phyloP scores from a whole-genome alignment of 306 rosid genomes.

The Nissolia schottii region DNA sequence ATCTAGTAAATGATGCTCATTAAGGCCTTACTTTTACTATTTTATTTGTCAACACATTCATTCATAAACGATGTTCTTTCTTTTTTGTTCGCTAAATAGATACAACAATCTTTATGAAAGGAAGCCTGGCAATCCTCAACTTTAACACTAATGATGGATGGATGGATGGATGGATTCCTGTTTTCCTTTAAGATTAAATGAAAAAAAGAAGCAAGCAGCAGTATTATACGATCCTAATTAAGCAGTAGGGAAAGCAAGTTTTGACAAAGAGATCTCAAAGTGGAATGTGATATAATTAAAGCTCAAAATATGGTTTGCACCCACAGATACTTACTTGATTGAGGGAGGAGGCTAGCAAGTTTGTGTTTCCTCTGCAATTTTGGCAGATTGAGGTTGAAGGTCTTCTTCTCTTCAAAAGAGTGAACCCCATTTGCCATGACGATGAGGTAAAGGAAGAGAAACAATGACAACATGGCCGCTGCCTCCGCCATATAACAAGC shows the following conservation, averaged over 20 bases:
- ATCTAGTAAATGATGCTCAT: too few relatives aligned
- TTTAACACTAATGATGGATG: conserved; percentile 1
- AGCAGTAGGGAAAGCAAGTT: not conserved
- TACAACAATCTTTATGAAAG: conserved; percentile 3
- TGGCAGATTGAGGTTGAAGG: conserved; percentile 33
- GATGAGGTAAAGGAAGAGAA: conserved; percentile 31
- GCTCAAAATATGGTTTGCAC: not conserved
- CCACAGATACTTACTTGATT: conserved; percentile 19
- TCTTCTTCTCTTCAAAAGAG: conserved; percentile 34
- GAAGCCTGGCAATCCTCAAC: not conserved
- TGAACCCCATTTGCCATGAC: conserved; percentile 40
- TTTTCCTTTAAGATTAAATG: not conserved
- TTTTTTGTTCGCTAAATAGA: too few relatives aligned
- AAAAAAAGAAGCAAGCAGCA: not conserved
- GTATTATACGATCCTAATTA: conserved; percentile 22
- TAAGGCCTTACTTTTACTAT: too few relatives aligned
- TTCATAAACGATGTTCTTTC: too few relatives aligned
- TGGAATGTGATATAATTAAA: conserved; percentile 9
- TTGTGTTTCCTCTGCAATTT: conserved; percentile 11
- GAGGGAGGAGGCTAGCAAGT: conserved; percentile 10
- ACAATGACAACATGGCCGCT: conserved; percentile 9
- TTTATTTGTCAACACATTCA: too few relatives aligned
- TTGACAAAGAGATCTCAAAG: conserved; percentile 30
- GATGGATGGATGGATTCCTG: too few relatives aligned
- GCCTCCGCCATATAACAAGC: conserved; percentile 42